Percentiles rank a stretch among this genome's conserved stretches.
phyloP scores from a whole-genome alignment of 768 basidiomycete genomes.

The Boletus rubropictus region DNA sequence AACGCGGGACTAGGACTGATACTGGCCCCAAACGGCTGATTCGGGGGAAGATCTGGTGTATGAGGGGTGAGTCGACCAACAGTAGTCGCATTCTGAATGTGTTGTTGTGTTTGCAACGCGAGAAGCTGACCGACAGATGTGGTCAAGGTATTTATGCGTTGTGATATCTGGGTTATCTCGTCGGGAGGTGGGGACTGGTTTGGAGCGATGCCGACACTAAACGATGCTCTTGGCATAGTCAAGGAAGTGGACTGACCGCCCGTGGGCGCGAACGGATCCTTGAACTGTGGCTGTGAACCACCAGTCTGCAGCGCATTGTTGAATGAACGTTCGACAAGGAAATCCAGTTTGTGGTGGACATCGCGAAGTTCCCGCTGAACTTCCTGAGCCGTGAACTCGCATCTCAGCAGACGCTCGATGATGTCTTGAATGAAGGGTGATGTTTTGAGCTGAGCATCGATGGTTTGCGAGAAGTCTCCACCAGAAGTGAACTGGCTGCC shows the following conservation, averaged over 20 bases:
- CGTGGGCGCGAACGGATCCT: conserved; percentile 65
- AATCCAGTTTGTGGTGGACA: conserved; percentile 70
- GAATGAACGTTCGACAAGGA: conserved; percentile 66
- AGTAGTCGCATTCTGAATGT: conserved; percentile 44
- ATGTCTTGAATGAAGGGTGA: conserved; percentile 75
- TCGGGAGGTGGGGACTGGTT: conserved; percentile 63
- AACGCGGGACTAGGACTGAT: conserved; percentile 34
- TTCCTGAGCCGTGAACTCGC: conserved; percentile 63
- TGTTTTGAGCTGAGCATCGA: conserved; percentile 70
- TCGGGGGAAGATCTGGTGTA: conserved; percentile 42
- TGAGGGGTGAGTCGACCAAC: conserved; percentile 31
- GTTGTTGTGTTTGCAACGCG: conserved; percentile 70
- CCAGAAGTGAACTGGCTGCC: conserved; percentile 55
- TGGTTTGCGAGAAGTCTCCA: conserved; percentile 42
- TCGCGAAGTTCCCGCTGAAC: conserved; percentile 71
- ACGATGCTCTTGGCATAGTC: conserved; percentile 54
- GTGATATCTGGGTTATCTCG: conserved; percentile 71
- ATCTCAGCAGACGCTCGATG: conserved; percentile 65
- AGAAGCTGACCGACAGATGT: conserved; percentile 83
- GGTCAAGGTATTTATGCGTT: conserved; percentile 72
- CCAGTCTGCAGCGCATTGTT: conserved; percentile 16
- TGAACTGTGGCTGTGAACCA: conserved; percentile 63
- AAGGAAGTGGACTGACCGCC: conserved; percentile 30
- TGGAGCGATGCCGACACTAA: conserved; percentile 62
- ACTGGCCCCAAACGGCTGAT: conserved; percentile 35